Evolutionary conservation across 2,329 filamentous ascomycete species (phyloP).

Genomic region (Aspergillus pseudoterreus): DNA sequence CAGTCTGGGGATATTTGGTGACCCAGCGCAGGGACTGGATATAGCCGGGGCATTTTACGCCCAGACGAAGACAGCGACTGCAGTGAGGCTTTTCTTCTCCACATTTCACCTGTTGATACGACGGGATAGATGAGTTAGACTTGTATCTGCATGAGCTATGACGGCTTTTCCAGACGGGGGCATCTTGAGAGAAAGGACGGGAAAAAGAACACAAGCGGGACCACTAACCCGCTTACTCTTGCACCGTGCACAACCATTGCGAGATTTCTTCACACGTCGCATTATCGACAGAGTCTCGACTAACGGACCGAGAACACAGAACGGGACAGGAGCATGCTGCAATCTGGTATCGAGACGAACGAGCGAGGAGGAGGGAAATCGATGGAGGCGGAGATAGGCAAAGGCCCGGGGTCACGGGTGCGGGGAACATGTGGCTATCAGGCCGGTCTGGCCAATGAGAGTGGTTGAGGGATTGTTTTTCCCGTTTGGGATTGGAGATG

Average conservation of each 20-base stretch:
- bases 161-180: background rate
- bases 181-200: background rate
- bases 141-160: background rate
- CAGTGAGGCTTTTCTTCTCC: constrained; percentile 39
- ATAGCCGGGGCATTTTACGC: constrained; percentile 37
- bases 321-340: constrained; percentile 23
- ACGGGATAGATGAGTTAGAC: constrained; percentile 1
- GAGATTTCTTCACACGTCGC: constrained; percentile 40
- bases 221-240: constrained; percentile 37
- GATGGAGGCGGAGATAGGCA: background rate
- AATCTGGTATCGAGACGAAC: too few relatives aligned
- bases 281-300: constrained; percentile 38
- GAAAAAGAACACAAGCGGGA: background rate
- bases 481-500: constrained; percentile 8
- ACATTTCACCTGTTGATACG: constrained; percentile 33
- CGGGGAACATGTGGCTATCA: background rate
- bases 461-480: constrained; percentile 2
- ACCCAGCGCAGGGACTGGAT: constrained; percentile 36
- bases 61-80: constrained; percentile 35
- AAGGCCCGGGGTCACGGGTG: background rate
- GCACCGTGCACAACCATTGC: constrained; percentile 40
- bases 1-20: constrained; percentile 25
- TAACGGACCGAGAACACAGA: constrained; percentile 17
- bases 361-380: too few relatives aligned
- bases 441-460: background rate